Conservation (phyloP, 768 basidiomycete species). For the Boletus patriciae region DNA sequence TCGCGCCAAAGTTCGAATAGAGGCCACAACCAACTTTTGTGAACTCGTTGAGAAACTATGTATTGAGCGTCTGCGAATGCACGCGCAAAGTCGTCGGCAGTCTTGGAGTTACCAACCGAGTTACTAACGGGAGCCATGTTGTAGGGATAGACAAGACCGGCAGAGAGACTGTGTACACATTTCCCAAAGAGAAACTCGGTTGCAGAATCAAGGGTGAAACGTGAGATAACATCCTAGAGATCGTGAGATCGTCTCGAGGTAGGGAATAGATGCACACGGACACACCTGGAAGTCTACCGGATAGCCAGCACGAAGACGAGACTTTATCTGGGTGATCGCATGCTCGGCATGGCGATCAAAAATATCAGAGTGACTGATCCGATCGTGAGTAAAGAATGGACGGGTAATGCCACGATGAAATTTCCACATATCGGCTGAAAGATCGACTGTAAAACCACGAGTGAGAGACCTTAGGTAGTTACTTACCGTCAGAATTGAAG, state of each 20-base stretch:
- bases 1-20: conserved; percentile 42
- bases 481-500: conserved; percentile 65
- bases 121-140: conserved; percentile 30
- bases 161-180: conserved; percentile 54
- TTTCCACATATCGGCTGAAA: conserved; percentile 51
- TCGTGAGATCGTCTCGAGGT: background rate
- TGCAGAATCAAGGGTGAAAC: conserved; percentile 67
- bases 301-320: conserved; percentile 48
- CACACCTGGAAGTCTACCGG: conserved; percentile 59
- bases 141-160: conserved; percentile 53
- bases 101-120: conserved; percentile 24
- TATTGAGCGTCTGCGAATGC: conserved; percentile 53
- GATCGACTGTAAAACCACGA: conserved; percentile 12
- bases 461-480: background rate
- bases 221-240: conserved; percentile 52
- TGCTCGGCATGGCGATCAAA: conserved; percentile 56
- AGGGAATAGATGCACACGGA: background rate
- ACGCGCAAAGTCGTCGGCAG: conserved; percentile 44
- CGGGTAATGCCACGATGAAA: conserved; percentile 66
- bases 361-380: conserved; percentile 58
- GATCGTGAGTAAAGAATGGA: conserved; percentile 61
- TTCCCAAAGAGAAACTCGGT: conserved; percentile 66
- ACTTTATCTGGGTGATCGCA: conserved; percentile 45
- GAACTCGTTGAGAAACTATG: conserved; percentile 42
- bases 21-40: conserved; percentile 54